Evolutionary conservation across 495 filamentous ascomycete genomes (phyloP).

Genomic region (Neurospora sp.): DNA sequence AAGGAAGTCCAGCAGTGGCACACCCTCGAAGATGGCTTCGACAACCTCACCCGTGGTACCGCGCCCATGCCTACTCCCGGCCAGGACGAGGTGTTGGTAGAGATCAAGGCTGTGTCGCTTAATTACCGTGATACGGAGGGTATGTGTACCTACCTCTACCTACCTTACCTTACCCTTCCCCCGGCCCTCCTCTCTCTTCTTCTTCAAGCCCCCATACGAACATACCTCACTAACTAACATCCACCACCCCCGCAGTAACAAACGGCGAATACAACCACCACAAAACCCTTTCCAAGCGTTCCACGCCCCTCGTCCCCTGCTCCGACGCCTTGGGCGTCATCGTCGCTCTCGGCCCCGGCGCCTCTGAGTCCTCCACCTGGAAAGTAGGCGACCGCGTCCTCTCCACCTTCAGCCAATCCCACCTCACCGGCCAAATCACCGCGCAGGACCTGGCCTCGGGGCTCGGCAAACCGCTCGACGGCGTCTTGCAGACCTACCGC

Average conservation of each 20-base stretch:
- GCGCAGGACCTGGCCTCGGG: constrained; percentile 22
- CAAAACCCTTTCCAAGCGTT: constrained; percentile 22
- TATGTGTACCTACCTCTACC: constrained; percentile 1
- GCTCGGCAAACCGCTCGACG: constrained; percentile 27
- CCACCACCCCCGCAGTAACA: constrained; percentile 24
- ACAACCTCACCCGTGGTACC: constrained; percentile 32
- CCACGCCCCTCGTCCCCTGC: constrained; percentile 26
- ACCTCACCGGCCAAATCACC: constrained; percentile 29
- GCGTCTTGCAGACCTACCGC: constrained; percentile 33
- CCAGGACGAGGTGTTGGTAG: constrained; percentile 45
- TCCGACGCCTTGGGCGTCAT: constrained; percentile 36
- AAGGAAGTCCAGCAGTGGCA: background rate
- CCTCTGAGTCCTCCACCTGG: constrained; percentile 7
- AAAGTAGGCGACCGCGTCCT: constrained; percentile 32
- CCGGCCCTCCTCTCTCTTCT: background rate
- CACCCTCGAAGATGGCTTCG: constrained; percentile 29
- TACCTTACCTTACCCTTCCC: too few relatives aligned
- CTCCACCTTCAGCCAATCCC: constrained; percentile 31
- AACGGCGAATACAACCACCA: constrained; percentile 50
- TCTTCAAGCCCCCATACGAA: background rate
- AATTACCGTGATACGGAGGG: constrained; percentile 50
- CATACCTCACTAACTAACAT: background rate
- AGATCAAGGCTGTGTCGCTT: constrained; percentile 43
- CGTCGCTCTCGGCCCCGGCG: constrained; percentile 13
- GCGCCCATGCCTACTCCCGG: constrained; percentile 31